Conservation (phyloP, 164 flowering plant genomes). For the Buxus sempervirens region DNA sequence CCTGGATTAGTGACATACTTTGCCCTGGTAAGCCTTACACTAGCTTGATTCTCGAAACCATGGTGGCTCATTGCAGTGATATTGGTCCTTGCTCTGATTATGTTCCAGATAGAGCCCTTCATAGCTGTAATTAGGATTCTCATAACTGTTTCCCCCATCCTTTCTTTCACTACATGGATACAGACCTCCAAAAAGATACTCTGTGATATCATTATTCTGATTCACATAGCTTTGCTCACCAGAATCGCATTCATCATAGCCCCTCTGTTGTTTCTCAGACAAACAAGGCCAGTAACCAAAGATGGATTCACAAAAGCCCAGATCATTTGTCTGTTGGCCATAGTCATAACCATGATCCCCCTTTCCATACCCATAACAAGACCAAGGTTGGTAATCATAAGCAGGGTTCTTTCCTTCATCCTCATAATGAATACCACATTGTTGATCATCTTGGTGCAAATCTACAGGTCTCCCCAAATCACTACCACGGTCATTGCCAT, state of each 20-base stretch:
- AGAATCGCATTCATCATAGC: slow-evolving; percentile 7
- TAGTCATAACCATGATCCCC: slow-evolving; percentile 11
- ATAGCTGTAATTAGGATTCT: slow-evolving; percentile 16
- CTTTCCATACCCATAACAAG: slow-evolving; percentile 12
- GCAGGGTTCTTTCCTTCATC: background rate
- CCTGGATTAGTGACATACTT: no score
- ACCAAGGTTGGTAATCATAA: slow-evolving; percentile 7
- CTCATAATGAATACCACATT: background rate
- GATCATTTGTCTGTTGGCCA: slow-evolving; percentile 39
- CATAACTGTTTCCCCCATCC: slow-evolving; percentile 17
- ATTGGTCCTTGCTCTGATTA: slow-evolving; percentile 8
- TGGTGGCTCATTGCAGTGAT: slow-evolving; percentile 11
- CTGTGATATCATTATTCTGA: slow-evolving; percentile 44
- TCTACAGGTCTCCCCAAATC: slow-evolving; percentile 4
- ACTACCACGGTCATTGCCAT: background rate
- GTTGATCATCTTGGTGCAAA: background rate
- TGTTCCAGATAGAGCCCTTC: slow-evolving; percentile 23
- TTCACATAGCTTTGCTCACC: slow-evolving; percentile 19
- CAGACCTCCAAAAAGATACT: slow-evolving; percentile 59
- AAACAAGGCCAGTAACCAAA: slow-evolving; percentile 64
- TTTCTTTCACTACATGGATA: slow-evolving; percentile 32
- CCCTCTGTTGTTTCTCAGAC: slow-evolving; percentile 14
- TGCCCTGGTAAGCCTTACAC: no score
- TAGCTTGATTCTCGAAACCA: background rate
- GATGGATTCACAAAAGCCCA: slow-evolving; percentile 47